Conservation (phyloP, 768 basidiomycete genomes). For the Favolaschia claudopus region DNA sequence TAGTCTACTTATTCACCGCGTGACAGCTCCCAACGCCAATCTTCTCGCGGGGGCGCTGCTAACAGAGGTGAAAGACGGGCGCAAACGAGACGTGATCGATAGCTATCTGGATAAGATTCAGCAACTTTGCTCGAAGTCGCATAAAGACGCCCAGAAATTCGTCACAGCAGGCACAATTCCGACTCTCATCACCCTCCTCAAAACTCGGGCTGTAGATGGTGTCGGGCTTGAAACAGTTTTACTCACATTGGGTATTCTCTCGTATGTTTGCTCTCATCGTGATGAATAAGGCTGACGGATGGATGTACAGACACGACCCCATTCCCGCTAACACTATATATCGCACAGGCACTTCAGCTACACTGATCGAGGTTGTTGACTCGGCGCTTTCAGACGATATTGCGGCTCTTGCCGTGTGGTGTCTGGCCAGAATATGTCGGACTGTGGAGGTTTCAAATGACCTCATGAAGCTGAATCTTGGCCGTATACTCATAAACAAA, state of each 20-base stretch:
- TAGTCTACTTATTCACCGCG: not conserved
- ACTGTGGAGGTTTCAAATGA: constrained; percentile 33
- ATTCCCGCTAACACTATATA: constrained; percentile 36
- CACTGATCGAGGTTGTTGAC: constrained; percentile 32
- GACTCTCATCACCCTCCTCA: constrained; percentile 33
- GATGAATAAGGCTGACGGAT: not conserved
- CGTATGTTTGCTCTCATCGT: constrained; percentile 18
- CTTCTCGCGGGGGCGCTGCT: constrained; percentile 36
- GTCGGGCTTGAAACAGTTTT: constrained; percentile 33
- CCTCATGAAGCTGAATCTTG: constrained; percentile 32
- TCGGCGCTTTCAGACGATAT: constrained; percentile 32
- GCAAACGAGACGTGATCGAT: constrained; percentile 33
- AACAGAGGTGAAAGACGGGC: constrained; percentile 30
- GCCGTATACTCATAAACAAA: constrained; percentile 21
- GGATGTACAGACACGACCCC: constrained; percentile 27
- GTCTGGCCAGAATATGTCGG: constrained; percentile 32
- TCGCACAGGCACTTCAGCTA: constrained; percentile 31
- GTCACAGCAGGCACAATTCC: constrained; percentile 36
- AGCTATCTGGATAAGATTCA: constrained; percentile 30
- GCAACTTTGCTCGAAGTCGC: constrained; percentile 25
- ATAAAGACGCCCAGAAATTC: constrained; percentile 35
- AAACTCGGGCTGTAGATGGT: constrained; percentile 32
- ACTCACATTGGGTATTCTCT: constrained; percentile 30
- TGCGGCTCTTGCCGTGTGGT: constrained; percentile 32
- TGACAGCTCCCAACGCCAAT: constrained; percentile 24